Evolutionary conservation across 176 grass and related monocot species (phyloP), one percentile per base, ranked within the genome.

Genomic region (Phragmites australis): DNA sequence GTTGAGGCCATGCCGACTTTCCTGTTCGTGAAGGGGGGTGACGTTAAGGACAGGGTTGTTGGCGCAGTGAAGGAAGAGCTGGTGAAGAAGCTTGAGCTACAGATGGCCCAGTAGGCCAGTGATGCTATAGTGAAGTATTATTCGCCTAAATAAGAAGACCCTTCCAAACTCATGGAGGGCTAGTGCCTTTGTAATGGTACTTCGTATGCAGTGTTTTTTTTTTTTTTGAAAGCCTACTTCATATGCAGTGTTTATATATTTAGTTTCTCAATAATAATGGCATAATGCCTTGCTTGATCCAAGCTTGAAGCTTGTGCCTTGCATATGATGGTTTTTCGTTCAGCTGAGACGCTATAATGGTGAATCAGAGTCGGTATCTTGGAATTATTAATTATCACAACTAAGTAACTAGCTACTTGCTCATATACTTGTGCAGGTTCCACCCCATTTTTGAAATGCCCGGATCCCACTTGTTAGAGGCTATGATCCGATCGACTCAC

Each of bases 1-100:
- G 79, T 93, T 0, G 81, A 87, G 71, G 87, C 87, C 60, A 87
- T 93, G 90, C 90, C 90, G 21, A 93, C 90, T 3, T 93, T 93
- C 84, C 46, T 93, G 37, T 93, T 90, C 73, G 74, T 93, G 64
- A 93, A 78, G 84, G 90, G 76, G 22, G 90, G 90, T 15, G 81
- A 79, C 0, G 84, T 93, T 8, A 88, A 84, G 53, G 81, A 93
- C 73, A 93, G 82, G 87, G 72, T 87, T 25, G 84, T 93, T 0
- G 91, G 91, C 21, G 81, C 87, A 29, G 0, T 4, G 1, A 93
- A 90, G 85, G 84, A 78, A 5, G 83, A 93, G 0, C 77, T 93
- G 72, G 16, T 8, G 7, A 31, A n/a, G 14, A 93, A 89, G 77
- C 27, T 90, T 72, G 25, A 41, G 68, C 63, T 90, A 39, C 90